Conservation (phyloP, 2,329 filamentous ascomycete species). For the Calonectria pseudoturangicola region DNA sequence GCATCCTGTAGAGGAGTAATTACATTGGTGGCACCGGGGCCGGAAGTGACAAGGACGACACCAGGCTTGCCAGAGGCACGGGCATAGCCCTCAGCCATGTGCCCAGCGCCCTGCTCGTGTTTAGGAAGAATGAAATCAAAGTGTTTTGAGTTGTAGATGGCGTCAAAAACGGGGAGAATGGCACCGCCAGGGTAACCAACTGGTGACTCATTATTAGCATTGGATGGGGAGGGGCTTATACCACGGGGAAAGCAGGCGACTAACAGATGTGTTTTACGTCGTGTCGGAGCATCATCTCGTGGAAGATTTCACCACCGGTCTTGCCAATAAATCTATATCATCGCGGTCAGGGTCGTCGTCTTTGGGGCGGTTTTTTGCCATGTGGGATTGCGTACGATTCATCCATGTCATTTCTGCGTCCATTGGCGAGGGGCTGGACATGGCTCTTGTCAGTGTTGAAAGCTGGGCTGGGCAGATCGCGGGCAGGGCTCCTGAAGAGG, state of each 20-base stretch:
- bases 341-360: constrained; percentile 21
- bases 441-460: constrained; percentile 74
- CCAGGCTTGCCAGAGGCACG: constrained; percentile 94
- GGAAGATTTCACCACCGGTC: constrained; percentile 96
- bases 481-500: constrained; percentile 60
- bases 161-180: constrained; percentile 98
- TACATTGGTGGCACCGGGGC: constrained; percentile 96
- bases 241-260: constrained; percentile 62
- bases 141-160: constrained; percentile 98
- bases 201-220: constrained; percentile 57
- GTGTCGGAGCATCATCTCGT: constrained; percentile 98
- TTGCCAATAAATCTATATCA: constrained; percentile 87
- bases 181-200: constrained; percentile 95
- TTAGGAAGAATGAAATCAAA: constrained; percentile 96
- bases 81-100: constrained; percentile 99
- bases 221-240: no score
- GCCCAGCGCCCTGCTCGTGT: constrained; percentile 97
- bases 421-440: constrained; percentile 81
- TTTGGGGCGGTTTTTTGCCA: constrained; percentile 2
- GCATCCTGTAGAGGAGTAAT: constrained; percentile 98
- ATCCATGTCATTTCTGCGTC: constrained; percentile 79
- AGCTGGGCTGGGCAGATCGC: constrained; percentile 78
- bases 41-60: constrained; percentile 97
- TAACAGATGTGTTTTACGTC: constrained; percentile 95
- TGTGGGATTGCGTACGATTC: constrained; percentile 79